Evolutionary conservation across 768 basidiomycete species (phyloP).

Genomic region (Strobilomyces confusus): DNA sequence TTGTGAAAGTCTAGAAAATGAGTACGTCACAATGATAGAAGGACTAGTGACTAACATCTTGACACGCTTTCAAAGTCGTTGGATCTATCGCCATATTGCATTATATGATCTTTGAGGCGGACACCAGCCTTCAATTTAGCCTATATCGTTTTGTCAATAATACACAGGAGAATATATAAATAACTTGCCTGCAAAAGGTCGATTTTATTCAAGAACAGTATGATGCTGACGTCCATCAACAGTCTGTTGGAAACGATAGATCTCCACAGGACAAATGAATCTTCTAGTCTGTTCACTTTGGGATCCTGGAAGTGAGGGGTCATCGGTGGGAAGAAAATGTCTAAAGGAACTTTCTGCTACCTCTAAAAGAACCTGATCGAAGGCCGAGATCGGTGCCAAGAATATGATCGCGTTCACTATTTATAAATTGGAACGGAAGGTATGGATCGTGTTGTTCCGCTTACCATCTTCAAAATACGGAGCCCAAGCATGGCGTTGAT

Average conservation of each 20-base stretch:
- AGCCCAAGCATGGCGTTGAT: conserved; percentile 83
- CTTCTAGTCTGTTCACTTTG: conserved; percentile 72
- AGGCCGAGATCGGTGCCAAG: conserved; percentile 82
- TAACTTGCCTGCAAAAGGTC: conserved; percentile 63
- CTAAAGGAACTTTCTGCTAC: conserved; percentile 33
- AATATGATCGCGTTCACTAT: conserved; percentile 86
- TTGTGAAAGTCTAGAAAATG: conserved; percentile 58
- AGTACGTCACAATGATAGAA: background rate
- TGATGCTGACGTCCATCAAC: conserved; percentile 68
- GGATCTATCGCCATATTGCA: conserved; percentile 65
- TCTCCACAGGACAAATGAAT: conserved; percentile 75
- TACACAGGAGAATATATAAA: background rate
- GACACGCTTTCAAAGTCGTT: conserved; percentile 78
- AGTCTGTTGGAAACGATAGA: conserved; percentile 68
- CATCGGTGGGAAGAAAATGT: conserved; percentile 3
- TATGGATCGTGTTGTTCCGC: conserved; percentile 1
- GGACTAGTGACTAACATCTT: conserved; percentile 50
- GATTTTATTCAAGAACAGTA: conserved; percentile 80
- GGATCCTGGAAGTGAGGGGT: conserved; percentile 47
- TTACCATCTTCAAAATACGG: conserved; percentile 84
- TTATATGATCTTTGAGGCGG: conserved; percentile 62
- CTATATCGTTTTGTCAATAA: conserved; percentile 30
- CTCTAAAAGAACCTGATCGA: conserved; percentile 80
- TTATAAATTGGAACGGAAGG: conserved; percentile 1
- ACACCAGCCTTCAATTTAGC: conserved; percentile 76